phyloP scores from a whole-genome alignment of 768 basidiomycete genomes.

The Xerocomus spinulosus region DNA sequence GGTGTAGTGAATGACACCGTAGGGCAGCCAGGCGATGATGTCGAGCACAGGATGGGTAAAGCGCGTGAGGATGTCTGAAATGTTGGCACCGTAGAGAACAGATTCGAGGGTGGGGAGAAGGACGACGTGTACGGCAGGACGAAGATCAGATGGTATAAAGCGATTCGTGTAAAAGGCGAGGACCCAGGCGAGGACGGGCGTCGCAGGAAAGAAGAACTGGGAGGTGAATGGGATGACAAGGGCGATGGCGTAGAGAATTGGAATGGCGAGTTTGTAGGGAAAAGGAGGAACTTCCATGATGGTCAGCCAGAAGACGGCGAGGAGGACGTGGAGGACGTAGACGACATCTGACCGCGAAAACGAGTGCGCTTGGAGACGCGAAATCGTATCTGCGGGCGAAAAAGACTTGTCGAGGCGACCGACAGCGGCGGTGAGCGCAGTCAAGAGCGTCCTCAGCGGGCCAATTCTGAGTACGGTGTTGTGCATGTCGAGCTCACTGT shows the following conservation, averaged over 20 bases:
- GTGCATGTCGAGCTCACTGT: background rate
- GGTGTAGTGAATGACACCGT: constrained; percentile 90
- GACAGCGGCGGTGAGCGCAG: constrained; percentile 58
- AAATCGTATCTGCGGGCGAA: constrained; percentile 62
- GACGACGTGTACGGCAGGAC: constrained; percentile 86
- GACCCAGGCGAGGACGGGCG: constrained; percentile 82
- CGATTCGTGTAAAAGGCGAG: constrained; percentile 82
- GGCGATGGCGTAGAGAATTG: constrained; percentile 60
- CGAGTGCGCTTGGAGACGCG: constrained; percentile 51
- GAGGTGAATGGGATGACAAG: constrained; percentile 82
- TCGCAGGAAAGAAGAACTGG: constrained; percentile 88
- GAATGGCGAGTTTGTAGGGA: constrained; percentile 74
- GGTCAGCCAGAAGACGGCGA: constrained; percentile 65
- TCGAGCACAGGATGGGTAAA: constrained; percentile 92
- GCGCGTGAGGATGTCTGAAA: constrained; percentile 92
- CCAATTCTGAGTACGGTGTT: constrained; percentile 2
- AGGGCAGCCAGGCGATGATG: constrained; percentile 93
- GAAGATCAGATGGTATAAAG: constrained; percentile 71
- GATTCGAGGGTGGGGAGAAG: constrained; percentile 92
- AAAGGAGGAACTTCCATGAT: constrained; percentile 68
- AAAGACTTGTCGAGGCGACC: constrained; percentile 72
- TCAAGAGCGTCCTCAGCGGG: constrained; percentile 16
- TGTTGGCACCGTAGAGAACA: constrained; percentile 95
- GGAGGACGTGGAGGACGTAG: constrained; percentile 60
- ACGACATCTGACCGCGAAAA: constrained; percentile 55